Evolutionary conservation across 1,284 basidiomycete genomes (phyloP).

Genomic region (Pisolithus thermaeus): DNA sequence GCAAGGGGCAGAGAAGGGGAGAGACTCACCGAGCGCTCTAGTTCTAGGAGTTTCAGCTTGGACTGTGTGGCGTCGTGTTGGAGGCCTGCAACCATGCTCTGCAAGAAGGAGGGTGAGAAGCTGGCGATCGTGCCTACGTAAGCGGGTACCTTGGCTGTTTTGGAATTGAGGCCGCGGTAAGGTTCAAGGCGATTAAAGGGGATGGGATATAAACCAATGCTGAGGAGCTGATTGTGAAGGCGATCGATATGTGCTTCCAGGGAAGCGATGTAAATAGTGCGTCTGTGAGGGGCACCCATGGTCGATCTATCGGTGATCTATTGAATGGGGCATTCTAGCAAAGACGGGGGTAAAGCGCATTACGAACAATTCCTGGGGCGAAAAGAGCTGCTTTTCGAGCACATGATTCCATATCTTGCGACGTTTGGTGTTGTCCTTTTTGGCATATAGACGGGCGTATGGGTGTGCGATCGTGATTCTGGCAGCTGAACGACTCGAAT

Average conservation of each 20-base stretch:
- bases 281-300: slow-evolving; percentile 56
- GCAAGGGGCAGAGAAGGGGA: neutral
- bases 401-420: slow-evolving; percentile 71
- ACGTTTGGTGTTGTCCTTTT: slow-evolving; percentile 56
- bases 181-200: slow-evolving; percentile 46
- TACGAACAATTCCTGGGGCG: slow-evolving; percentile 56
- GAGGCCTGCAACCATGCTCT: slow-evolving; percentile 70
- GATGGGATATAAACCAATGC: slow-evolving; percentile 50
- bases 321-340: neutral
- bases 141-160: slow-evolving; percentile 57
- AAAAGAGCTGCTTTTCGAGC: slow-evolving; percentile 65
- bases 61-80: slow-evolving; percentile 55
- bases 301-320: slow-evolving; percentile 41
- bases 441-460: slow-evolving; percentile 57
- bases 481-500: slow-evolving; percentile 7
- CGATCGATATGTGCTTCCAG: slow-evolving; percentile 59
- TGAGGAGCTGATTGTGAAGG: slow-evolving; percentile 47
- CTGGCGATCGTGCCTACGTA: neutral
- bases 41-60: slow-evolving; percentile 56
- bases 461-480: slow-evolving; percentile 49
- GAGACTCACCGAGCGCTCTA: slow-evolving; percentile 53
- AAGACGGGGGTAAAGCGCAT: neutral
- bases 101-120: neutral
- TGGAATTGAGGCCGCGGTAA: slow-evolving; percentile 60
- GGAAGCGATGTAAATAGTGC: slow-evolving; percentile 54